phyloP scores from a whole-genome alignment of 225 moss, liverwort and hornwort species.

The Rhytidiadelphus loreus region DNA sequence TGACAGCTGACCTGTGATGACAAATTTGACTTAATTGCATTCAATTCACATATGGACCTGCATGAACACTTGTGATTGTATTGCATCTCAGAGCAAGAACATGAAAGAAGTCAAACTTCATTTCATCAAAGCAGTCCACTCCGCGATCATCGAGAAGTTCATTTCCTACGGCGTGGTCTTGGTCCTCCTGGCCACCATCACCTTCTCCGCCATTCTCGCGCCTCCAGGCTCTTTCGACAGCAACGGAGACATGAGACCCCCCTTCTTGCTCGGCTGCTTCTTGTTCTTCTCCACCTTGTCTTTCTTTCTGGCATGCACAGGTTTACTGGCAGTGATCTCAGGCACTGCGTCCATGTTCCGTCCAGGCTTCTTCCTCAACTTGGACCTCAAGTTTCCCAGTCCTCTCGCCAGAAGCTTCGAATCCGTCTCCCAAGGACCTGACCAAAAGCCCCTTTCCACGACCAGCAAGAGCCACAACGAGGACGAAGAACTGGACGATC shows the following conservation, averaged over 20 bases:
- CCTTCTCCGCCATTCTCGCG: not conserved
- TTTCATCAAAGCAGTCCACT: not conserved
- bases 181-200: not conserved
- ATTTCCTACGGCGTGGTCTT: not conserved
- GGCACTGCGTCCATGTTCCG: not conserved
- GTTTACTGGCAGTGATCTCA: not conserved
- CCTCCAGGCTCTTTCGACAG: not conserved
- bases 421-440: not conserved
- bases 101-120: not conserved
- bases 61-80: not conserved
- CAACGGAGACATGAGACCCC: not conserved
- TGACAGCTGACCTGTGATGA: too few species aligned
- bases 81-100: not conserved
- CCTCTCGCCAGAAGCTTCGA: not conserved
- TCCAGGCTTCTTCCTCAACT: not conserved
- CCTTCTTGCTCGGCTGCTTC: not conserved
- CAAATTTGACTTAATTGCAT: not conserved
- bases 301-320: not conserved
- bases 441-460: not conserved
- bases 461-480: not conserved
- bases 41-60: not conserved
- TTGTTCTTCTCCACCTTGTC: not conserved
- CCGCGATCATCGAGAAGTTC: not conserved
- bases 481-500: not conserved
- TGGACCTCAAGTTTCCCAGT: not conserved